Evolutionary conservation across 2,329 filamentous ascomycete genomes (phyloP).

Genomic region (Aspergillus nomiae): DNA sequence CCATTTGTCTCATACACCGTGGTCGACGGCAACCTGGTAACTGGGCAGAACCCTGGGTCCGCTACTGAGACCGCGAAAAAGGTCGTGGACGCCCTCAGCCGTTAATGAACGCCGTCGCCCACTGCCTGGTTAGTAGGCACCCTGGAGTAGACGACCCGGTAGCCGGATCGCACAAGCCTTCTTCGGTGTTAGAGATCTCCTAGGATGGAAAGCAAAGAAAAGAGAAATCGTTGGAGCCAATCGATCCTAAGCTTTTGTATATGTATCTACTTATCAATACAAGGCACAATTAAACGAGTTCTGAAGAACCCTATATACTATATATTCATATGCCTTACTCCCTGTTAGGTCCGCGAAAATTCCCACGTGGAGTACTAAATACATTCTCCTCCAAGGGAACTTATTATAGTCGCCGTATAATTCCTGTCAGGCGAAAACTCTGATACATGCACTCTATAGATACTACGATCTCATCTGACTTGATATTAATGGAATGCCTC

Average conservation of each 20-base stretch:
- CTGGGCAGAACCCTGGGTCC: neutral
- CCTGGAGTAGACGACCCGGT: neutral
- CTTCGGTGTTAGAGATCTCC: neutral
- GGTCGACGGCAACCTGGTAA: neutral
- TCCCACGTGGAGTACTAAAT: neutral
- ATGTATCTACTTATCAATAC: neutral
- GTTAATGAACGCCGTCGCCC: neutral
- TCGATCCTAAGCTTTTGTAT: neutral
- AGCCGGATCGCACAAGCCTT: neutral
- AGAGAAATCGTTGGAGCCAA: neutral
- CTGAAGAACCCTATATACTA: neutral
- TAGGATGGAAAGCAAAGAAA: neutral
- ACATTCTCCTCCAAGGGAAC: neutral
- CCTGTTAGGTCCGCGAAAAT: neutral
- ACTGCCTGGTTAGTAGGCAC: too few species aligned
- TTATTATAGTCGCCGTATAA: neutral
- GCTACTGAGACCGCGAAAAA: neutral
- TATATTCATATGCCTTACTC: neutral
- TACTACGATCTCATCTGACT: neutral
- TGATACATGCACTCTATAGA: neutral
- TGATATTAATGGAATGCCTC: neutral
- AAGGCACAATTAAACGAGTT: neutral
- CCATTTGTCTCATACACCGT: neutral
- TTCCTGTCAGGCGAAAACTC: neutral
- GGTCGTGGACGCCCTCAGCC: neutral